Base-by-base conservation (phyloP, 495 filamentous ascomycete genomes). In the Talaromyces stipitatus region DNA sequence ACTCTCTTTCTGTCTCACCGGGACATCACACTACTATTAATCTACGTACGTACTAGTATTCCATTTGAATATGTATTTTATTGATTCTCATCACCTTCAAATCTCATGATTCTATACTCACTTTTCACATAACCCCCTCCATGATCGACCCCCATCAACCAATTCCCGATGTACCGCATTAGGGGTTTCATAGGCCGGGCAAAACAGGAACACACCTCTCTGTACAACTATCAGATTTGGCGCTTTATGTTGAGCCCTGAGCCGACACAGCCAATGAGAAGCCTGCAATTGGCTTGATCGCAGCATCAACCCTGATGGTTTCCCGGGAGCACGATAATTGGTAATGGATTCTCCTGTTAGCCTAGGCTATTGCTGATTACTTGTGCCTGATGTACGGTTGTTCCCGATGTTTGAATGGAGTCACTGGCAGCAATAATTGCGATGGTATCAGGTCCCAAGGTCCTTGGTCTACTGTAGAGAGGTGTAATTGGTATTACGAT, bases 101-200 rank as follows among this genome's bases (percentile, higher is more conserved):
- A 18, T 10, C n/a, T 18, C 16, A 8, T 41, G 36, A 41, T 18
- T 47, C 23, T n/a, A 23, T 22, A 5, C 43, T 20, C 43, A 12
- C 18, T 20, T 24, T 18, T 24, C 23, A 22, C 20, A 3, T 22
- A 4, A 46, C 0, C n/a, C n/a, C n/a, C n/a, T 22, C 43, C 23
- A 24, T 46, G 4, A 10, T 7, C 20, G 23, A 46, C 43, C n/a
- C 33, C n/a, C 36, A 14, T 18, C 12, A 16, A 41, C 12, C 36
- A 41, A 41, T 41, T 41, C 36, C 36, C n/a, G 36, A 41, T 41
- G 36, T 18, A 41, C 36, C 33, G 36, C 36, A 41, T 20, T 18
- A 41, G 36, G 18, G 72, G 70, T 77, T 76, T 76, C 72, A 75
- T 72, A 75, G 72, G 76, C 74, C 74, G 74, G 74, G 72, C 66